Evolutionary conservation across 2,329 filamentous ascomycete genomes (phyloP).

Genomic region (Ophiocordyceps camponoti-floridani): DNA sequence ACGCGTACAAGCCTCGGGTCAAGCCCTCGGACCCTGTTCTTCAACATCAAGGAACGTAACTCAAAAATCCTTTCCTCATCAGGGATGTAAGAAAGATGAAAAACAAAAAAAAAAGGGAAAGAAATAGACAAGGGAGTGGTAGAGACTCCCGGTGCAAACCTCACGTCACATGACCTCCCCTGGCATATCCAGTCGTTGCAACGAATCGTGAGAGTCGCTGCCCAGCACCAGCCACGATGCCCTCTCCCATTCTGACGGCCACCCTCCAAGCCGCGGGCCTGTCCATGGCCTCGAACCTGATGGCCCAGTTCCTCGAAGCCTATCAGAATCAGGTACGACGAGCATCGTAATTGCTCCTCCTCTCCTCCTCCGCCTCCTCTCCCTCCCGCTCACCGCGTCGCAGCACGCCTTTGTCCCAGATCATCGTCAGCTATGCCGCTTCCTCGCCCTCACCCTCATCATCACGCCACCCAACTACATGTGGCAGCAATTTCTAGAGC

Average conservation of each 20-base stretch:
- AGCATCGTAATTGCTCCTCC: too few relatives aligned
- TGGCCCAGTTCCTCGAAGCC: conserved; percentile 34
- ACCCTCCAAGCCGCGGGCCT: conserved; percentile 33
- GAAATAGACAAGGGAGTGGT: background rate
- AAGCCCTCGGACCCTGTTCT: background rate
- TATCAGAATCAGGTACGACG: conserved; percentile 26
- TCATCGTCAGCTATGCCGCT: conserved; percentile 28
- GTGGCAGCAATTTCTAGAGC: conserved; percentile 38
- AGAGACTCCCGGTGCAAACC: background rate
- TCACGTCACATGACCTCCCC: background rate
- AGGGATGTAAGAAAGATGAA: background rate
- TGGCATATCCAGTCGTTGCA: background rate
- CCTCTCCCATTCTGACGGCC: conserved; percentile 30
- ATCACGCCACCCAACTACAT: conserved; percentile 38
- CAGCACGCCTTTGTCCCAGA: conserved; percentile 25
- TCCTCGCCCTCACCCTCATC: conserved; percentile 32
- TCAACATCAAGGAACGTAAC: background rate
- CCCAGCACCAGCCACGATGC: conserved; percentile 14
- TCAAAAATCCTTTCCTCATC: too few relatives aligned
- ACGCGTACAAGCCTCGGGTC: too few relatives aligned
- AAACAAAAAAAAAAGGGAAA: too few relatives aligned
- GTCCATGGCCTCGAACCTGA: conserved; percentile 33
- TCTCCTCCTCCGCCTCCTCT: conserved; percentile 1
- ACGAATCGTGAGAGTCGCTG: background rate
- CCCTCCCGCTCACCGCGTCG: background rate